Evolutionary conservation across 306 rosid genomes (phyloP), one percentile per base, ranked within the genome.

Genomic region (Dalbergia cochinchinensis): DNA sequence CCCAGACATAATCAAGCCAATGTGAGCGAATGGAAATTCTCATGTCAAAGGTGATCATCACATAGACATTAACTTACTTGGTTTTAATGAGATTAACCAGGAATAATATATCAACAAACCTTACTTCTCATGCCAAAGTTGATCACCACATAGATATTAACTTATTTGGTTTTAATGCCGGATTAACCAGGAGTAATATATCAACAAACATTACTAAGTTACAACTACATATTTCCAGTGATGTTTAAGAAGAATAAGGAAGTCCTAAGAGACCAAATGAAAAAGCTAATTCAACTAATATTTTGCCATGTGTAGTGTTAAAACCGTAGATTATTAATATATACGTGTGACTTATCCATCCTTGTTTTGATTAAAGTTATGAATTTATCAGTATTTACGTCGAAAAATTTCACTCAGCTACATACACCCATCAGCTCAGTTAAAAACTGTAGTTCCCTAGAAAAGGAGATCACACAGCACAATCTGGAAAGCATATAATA

Each of bases 401-500:
- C 19, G 41, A 61, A 76, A 61, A 76, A 55, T 41, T 73, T 45
- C 45, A 42, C 54, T 48, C 0, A 37, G 41, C 65, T 70, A 73
- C 34, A 54, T 62, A 33, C 39, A 64, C 18, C 64, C 71, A 20
- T 53, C 59, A 65, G 51, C 47, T 11, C 67, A 15, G 41, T 51
- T 18, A 37, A 41, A 62, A 37, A 44, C 67, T 69, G 10, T 45
- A 69, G 55, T 64, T 74, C 18, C 70, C 47, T 35, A 20, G 41
- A 69, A 78, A 78, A 64, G 11, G 18, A 64, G 54, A 11, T 12
- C 68, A 35, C 14, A 50, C 50, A 55, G 35, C 26, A 74, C 5
- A 22, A 67, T 76, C 53, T 13, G 22, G 18, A 45, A 80, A 67
- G 61, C 74, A 74, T 53, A 26, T 26, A 26, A 42, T 55, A 74